phyloP scores from a whole-genome alignment of 2,329 filamentous ascomycete species.

The Teratosphaeria nubilosa region DNA sequence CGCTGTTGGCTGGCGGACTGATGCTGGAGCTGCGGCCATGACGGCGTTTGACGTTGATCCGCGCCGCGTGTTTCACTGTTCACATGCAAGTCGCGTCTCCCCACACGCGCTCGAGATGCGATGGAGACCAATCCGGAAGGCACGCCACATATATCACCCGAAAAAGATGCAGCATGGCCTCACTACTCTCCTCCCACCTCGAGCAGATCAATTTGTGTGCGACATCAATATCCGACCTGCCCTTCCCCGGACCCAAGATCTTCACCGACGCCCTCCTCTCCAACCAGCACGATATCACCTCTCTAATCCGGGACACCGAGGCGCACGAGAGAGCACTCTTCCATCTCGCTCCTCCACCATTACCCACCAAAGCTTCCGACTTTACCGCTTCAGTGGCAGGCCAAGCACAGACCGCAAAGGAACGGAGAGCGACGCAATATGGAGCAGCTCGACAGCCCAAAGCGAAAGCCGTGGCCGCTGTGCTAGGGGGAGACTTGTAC shows the following conservation, averaged over 20 bases:
- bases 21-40: background rate
- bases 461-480: conserved; percentile 79
- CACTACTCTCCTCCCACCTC: conserved; percentile 38
- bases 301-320: conserved; percentile 90
- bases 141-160: background rate
- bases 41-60: background rate
- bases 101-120: background rate
- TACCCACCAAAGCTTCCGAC: conserved; percentile 34
- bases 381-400: conserved; percentile 7
- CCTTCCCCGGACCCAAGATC: conserved; percentile 79
- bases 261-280: conserved; percentile 90
- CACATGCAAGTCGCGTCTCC: conserved; percentile 1
- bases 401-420: conserved; percentile 9
- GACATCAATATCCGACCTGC: conserved; percentile 38
- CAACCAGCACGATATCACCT: conserved; percentile 74
- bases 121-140: background rate
- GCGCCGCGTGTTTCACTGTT: background rate
- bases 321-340: conserved; percentile 90
- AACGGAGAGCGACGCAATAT: conserved; percentile 41
- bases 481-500: conserved; percentile 79
- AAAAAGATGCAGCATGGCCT: conserved; percentile 13
- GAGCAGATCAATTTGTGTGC: conserved; percentile 42
- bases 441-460: conserved; percentile 48
- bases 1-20: background rate
- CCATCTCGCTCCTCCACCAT: conserved; percentile 66